phyloP scores from a whole-genome alignment of 805 yeast species.

The Schwanniomyces polymorphus region DNA sequence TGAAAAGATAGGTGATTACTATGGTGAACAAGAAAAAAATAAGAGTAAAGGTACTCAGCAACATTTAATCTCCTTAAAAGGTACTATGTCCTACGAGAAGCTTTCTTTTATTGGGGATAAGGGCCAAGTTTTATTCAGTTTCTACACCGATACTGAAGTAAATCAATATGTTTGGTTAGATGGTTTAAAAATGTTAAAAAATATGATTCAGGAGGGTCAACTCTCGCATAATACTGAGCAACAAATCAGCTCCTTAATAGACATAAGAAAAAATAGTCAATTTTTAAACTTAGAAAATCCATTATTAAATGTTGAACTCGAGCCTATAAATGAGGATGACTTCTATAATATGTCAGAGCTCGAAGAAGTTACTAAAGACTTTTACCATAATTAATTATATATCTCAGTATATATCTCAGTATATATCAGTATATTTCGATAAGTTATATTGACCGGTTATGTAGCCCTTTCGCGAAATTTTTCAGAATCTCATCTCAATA shows the following conservation, averaged over 20 bases:
- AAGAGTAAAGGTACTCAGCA: constrained; percentile 29
- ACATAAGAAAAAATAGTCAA: constrained; percentile 40
- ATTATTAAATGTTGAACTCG: constrained; percentile 9
- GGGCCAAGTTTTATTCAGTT: constrained; percentile 48
- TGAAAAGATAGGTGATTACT: constrained; percentile 41
- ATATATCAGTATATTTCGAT: too few species aligned
- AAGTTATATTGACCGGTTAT: background rate
- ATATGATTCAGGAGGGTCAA: constrained; percentile 27
- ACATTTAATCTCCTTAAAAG: constrained; percentile 51
- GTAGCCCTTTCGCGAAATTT: constrained; percentile 8
- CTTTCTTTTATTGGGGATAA: constrained; percentile 49
- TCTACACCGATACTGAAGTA: constrained; percentile 70
- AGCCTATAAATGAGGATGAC: constrained; percentile 25
- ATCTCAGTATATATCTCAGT: too few species aligned
- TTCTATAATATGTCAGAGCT: constrained; percentile 17
- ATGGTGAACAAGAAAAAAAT: constrained; percentile 41
- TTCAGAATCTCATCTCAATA: constrained; percentile 11
- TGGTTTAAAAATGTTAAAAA: constrained; percentile 58
- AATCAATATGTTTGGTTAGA: constrained; percentile 75
- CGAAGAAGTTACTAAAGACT: constrained; percentile 9
- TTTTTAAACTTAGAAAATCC: constrained; percentile 34
- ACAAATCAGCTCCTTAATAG: constrained; percentile 33
- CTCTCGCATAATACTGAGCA: constrained; percentile 37
- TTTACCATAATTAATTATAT: constrained; percentile 4
- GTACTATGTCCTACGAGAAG: constrained; percentile 58